phyloP scores from a whole-genome alignment of 495 filamentous ascomycete species.

The Terfezia claveryi region DNA sequence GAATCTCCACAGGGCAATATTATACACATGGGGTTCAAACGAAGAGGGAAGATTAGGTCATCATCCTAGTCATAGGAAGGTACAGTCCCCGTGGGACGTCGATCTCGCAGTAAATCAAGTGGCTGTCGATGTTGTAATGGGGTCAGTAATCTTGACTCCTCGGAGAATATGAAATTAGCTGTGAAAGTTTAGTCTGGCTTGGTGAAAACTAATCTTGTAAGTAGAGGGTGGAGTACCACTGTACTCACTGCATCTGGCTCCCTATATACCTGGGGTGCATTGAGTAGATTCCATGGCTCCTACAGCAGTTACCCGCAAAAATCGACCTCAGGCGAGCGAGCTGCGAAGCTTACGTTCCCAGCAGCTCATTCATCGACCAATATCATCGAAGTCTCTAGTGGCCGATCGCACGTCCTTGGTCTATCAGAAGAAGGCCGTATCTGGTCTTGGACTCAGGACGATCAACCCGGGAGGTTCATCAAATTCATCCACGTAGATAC shows the following conservation, averaged over 20 bases:
- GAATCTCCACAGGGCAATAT: slow-evolving; percentile 5
- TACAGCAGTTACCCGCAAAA: no score
- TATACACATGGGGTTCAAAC: slow-evolving; percentile 13
- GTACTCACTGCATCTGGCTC: slow-evolving; percentile 10
- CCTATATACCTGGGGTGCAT: slow-evolving; percentile 8
- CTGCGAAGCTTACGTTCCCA: background rate
- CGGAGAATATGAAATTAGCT: background rate
- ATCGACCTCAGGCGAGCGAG: no score
- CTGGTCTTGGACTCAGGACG: slow-evolving; percentile 1
- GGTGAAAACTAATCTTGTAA: background rate
- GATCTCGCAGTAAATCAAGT: slow-evolving; percentile 1
- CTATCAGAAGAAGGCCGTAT: slow-evolving; percentile 12
- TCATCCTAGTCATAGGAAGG: slow-evolving; percentile 2
- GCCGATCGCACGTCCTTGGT: slow-evolving; percentile 12
- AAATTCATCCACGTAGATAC: background rate
- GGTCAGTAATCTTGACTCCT: slow-evolving; percentile 1
- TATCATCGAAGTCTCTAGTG: slow-evolving; percentile 11
- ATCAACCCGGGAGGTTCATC: background rate
- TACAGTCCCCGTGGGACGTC: background rate
- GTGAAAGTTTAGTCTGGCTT: no score
- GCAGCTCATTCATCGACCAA: slow-evolving; percentile 3
- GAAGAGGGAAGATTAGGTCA: slow-evolving; percentile 10
- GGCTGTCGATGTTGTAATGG: slow-evolving; percentile 9
- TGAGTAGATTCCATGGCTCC: no score
- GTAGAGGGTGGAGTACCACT: slow-evolving; percentile 14